phyloP scores from a whole-genome alignment of 495 filamentous ascomycete species.

The Xylaria bambusicola region DNA sequence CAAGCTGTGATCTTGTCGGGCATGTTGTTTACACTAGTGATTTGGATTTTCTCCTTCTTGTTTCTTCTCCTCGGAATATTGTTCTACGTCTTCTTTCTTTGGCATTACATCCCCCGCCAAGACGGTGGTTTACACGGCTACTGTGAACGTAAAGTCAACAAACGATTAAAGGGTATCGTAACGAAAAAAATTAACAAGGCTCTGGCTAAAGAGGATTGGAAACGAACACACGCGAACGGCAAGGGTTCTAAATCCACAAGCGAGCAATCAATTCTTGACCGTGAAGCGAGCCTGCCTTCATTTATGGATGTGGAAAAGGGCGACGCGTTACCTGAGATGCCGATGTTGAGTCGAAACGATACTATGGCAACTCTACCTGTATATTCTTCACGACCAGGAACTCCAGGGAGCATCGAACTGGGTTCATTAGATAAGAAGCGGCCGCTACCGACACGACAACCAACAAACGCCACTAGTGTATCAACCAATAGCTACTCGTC shows the following conservation, averaged over 20 bases:
- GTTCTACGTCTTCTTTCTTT: conserved; percentile 85
- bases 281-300: conserved; percentile 69
- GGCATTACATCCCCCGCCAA: conserved; percentile 76
- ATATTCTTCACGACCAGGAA: conserved; percentile 60
- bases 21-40: conserved; percentile 88
- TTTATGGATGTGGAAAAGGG: conserved; percentile 51
- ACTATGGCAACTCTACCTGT: conserved; percentile 67
- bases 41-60: conserved; percentile 83
- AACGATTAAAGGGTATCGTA: conserved; percentile 77
- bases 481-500: conserved; percentile 51
- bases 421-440: conserved; percentile 47
- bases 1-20: conserved; percentile 80
- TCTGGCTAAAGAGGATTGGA: conserved; percentile 68
- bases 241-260: conserved; percentile 58
- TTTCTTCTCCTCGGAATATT: conserved; percentile 70
- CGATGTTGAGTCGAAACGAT: conserved; percentile 63
- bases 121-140: conserved; percentile 82
- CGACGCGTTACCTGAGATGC: conserved; percentile 61
- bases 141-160: conserved; percentile 87
- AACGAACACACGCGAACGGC: conserved; percentile 56
- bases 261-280: conserved; percentile 50
- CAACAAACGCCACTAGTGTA: conserved; percentile 33
- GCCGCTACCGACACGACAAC: conserved; percentile 41
- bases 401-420: conserved; percentile 52
- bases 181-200: conserved; percentile 81